Conservation (phyloP, 2,329 filamentous ascomycete genomes). For the Pezicula rhizophila region DNA sequence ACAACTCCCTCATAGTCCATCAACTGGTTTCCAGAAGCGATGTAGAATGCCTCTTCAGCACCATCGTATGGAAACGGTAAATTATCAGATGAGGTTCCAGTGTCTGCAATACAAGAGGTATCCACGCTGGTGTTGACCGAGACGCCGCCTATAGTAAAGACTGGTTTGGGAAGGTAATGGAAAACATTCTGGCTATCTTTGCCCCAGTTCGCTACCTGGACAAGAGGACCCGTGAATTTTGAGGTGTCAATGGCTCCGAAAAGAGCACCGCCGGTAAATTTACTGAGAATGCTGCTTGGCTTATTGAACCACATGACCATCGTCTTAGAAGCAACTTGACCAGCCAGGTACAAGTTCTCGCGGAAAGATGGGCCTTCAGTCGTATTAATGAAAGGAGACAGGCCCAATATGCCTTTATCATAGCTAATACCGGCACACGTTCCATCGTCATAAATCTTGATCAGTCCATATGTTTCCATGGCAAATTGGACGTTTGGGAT, state of each 20-base stretch:
- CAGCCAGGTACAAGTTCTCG: slow-evolving; percentile 25
- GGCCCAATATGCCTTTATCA: no score
- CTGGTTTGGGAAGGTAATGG: no score
- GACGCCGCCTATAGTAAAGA: no score
- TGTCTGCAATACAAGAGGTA: no score
- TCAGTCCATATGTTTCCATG: no score
- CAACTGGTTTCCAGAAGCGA: slow-evolving; percentile 12
- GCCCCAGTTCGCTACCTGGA: slow-evolving; percentile 19
- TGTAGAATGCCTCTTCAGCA: slow-evolving; percentile 12
- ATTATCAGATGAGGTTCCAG: no score
- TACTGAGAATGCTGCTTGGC: slow-evolving; percentile 15
- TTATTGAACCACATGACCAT: slow-evolving; percentile 30
- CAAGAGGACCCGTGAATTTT: slow-evolving; percentile 28
- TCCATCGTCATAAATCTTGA: no score
- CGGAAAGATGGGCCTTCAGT: slow-evolving; percentile 24
- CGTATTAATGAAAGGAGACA: no score
- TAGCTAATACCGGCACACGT: no score
- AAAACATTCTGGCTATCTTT: no score
- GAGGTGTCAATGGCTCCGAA: slow-evolving; percentile 29
- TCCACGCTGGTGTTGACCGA: no score
- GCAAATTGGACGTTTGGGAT: no score
- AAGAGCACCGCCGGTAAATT: slow-evolving; percentile 25
- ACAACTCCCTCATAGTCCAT: slow-evolving; percentile 10
- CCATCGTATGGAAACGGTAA: slow-evolving; percentile 5
- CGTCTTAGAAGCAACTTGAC: slow-evolving; percentile 22